These are phyloP conservation scores for Xylariaceae sp. DNA, from an alignment of 2,329 filamentous ascomycete species.

Conservation along the genomic window DNA sequence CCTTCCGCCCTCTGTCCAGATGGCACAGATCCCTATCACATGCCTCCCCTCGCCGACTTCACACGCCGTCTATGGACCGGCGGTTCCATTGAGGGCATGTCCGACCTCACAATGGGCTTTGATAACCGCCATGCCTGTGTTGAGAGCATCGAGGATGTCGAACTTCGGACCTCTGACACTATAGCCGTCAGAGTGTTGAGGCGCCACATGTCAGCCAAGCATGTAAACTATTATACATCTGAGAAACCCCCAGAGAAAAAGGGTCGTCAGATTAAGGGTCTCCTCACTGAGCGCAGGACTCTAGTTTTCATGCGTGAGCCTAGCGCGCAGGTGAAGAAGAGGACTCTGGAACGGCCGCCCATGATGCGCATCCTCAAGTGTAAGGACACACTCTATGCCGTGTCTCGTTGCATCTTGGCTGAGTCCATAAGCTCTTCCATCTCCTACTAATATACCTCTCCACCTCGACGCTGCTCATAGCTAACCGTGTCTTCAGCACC, in stretches of 20 bases:
- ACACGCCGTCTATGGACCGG: constrained; percentile 85
- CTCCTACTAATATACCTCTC: not conserved
- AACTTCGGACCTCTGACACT: constrained; percentile 37
- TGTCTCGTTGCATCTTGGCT: not conserved
- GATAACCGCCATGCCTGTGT: constrained; percentile 38
- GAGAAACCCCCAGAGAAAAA: not conserved
- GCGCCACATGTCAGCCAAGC: constrained; percentile 35
- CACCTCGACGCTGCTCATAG: too few relatives aligned
- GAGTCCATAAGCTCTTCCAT: constrained; percentile 12
- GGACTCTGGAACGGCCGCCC: constrained; percentile 3
- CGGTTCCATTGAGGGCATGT: constrained; percentile 61
- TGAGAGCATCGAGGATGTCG: constrained; percentile 44
- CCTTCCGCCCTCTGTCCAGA: constrained; percentile 67
- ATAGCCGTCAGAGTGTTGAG: constrained; percentile 53
- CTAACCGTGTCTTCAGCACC: not conserved
- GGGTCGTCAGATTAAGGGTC: not conserved
- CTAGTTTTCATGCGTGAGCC: constrained; percentile 51
- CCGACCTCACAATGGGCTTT: constrained; percentile 39
- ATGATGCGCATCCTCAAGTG: constrained; percentile 21
- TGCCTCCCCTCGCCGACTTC: constrained; percentile 67
- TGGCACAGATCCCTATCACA: constrained; percentile 79
- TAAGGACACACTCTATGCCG: constrained; percentile 26
- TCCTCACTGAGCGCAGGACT: constrained; percentile 47
- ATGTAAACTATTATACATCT: not conserved
- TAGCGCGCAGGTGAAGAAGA: constrained; percentile 18